A percentile compares a stretch with the other conserved stretches of the same genome.
Conservation (phyloP, 2,329 filamentous ascomycete genomes). For the Aspergillus bombycis region DNA sequence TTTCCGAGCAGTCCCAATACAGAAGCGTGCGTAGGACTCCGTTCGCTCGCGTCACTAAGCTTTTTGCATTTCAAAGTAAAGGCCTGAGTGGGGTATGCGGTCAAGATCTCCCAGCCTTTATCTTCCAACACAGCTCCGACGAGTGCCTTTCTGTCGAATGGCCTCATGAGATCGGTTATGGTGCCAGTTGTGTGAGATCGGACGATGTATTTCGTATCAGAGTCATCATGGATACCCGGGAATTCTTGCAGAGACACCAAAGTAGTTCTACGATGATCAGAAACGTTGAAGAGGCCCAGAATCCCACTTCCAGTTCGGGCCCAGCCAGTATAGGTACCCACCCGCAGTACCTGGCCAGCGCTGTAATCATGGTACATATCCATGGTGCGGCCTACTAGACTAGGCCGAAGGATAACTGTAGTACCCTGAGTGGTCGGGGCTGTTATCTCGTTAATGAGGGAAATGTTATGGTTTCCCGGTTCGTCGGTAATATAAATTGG, state of each 20-base stretch:
- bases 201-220: conserved; percentile 67
- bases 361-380: conserved; percentile 76
- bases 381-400: conserved; percentile 70
- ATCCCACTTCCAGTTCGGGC: conserved; percentile 72
- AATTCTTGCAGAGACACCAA: conserved; percentile 73
- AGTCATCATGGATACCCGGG: conserved; percentile 62
- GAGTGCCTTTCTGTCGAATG: conserved; percentile 46
- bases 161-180: conserved; percentile 50
- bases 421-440: conserved; percentile 71
- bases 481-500: conserved; percentile 94
- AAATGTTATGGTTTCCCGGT: conserved; percentile 77
- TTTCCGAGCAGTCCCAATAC: conserved; percentile 80
- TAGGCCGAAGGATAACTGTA: conserved; percentile 81
- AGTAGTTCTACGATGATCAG: conserved; percentile 63
- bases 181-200: conserved; percentile 70
- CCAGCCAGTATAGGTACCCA: conserved; percentile 75
- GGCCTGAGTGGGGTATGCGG: conserved; percentile 67
- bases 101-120: conserved; percentile 79
- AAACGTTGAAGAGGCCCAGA: conserved; percentile 83
- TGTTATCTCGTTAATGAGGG: conserved; percentile 79
- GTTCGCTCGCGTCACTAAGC: conserved; percentile 8
- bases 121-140: conserved; percentile 65
- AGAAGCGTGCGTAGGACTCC: conserved; percentile 54
- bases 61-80: conserved; percentile 49
- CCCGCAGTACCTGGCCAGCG: conserved; percentile 72